Evolutionary conservation across 2,329 filamentous ascomycete genomes (phyloP).

Genomic region (Lachnellula arida): DNA sequence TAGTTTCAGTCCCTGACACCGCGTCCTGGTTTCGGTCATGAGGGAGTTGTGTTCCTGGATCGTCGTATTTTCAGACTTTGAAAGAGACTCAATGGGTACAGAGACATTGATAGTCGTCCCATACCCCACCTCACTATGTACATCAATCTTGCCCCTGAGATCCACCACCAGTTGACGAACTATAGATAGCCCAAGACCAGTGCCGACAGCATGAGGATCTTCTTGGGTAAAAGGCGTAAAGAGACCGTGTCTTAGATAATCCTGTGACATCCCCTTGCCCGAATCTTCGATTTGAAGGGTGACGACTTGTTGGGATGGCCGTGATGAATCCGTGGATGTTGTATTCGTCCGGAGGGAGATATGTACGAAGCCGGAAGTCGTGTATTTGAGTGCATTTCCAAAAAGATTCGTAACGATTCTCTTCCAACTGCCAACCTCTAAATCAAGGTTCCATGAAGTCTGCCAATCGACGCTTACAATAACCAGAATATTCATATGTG

Average conservation of each 20-base stretch:
- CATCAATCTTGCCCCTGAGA: conserved; percentile 55
- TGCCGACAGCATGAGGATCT: conserved; percentile 50
- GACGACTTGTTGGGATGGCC: background rate
- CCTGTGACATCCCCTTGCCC: conserved; percentile 57
- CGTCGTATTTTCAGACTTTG: background rate
- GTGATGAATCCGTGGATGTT: background rate
- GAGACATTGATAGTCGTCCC: conserved; percentile 51
- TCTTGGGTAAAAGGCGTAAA: conserved; percentile 60
- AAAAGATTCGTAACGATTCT: conserved; percentile 56
- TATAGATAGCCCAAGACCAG: conserved; percentile 56
- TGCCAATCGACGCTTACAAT: conserved; percentile 33
- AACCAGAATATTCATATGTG: conserved; percentile 34
- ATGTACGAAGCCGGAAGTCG: conserved; percentile 44
- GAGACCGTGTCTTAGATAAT: conserved; percentile 52
- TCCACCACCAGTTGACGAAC: conserved; percentile 55
- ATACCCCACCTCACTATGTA: conserved; percentile 46
- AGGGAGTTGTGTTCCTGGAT: background rate
- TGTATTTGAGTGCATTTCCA: conserved; percentile 60
- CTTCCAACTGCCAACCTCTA: conserved; percentile 47
- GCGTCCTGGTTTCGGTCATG: conserved; percentile 4
- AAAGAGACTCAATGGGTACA: conserved; percentile 30
- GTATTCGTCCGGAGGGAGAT: conserved; percentile 32
- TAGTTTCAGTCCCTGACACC: conserved; percentile 12
- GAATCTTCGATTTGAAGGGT: conserved; percentile 52
- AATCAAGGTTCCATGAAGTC: conserved; percentile 48